Conservation (phyloP, 257 asterid genomes). For the Lithospermum erythrorhizon region DNA sequence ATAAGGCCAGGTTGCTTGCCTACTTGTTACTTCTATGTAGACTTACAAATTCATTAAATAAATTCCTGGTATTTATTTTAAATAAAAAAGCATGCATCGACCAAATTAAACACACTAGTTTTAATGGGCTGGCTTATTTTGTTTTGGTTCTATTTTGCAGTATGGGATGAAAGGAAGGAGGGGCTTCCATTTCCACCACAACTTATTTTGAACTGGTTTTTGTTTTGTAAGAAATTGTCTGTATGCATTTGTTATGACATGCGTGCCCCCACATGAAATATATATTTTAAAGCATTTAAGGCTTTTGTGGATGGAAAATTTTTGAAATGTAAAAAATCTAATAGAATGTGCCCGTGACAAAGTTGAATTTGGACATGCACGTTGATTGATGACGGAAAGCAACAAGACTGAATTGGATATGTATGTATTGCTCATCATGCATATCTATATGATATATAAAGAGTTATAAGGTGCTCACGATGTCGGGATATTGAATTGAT, state of each 20-base stretch:
- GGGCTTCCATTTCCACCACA: slow-evolving; percentile 49
- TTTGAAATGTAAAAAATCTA: slow-evolving; percentile 38
- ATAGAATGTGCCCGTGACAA: slow-evolving; percentile 52
- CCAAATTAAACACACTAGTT: background rate
- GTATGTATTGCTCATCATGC: background rate
- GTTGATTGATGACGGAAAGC: background rate
- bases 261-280: slow-evolving; percentile 8
- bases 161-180: slow-evolving; percentile 24
- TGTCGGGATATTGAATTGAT: no score
- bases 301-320: slow-evolving; percentile 57
- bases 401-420: background rate
- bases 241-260: slow-evolving; percentile 32
- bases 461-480: no score
- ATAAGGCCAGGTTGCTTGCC: no score
- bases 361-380: slow-evolving; percentile 8
- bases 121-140: background rate
- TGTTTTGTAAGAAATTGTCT: slow-evolving; percentile 35
- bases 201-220: slow-evolving; percentile 12
- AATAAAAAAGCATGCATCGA: background rate
- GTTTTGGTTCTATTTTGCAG: slow-evolving; percentile 1
- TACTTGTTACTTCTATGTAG: no score
- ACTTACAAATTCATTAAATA: no score
- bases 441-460: background rate
- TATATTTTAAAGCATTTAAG: slow-evolving; percentile 1
- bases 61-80: no score